Conservation (phyloP, 2,329 filamentous ascomycete species). For the Fonsecaea erecta region DNA sequence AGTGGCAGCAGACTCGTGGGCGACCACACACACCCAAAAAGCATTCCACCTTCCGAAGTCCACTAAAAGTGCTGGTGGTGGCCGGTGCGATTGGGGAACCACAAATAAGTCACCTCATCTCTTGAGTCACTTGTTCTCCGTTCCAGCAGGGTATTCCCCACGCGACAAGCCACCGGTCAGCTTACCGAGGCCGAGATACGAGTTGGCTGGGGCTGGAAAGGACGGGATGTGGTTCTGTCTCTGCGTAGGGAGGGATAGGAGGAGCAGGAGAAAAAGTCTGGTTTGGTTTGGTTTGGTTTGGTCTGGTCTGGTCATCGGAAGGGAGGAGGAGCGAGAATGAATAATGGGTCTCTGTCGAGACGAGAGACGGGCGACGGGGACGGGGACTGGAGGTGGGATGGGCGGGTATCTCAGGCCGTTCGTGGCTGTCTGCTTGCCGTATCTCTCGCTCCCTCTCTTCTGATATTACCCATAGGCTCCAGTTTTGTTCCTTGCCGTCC, state of each 20-base stretch:
- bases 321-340: background rate
- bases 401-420: background rate
- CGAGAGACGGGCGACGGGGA: background rate
- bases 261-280: background rate
- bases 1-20: background rate
- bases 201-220: background rate
- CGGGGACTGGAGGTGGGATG: background rate
- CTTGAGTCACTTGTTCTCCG: slow-evolving; percentile 4
- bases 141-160: slow-evolving; percentile 12
- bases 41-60: slow-evolving; percentile 14
- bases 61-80: slow-evolving; percentile 5
- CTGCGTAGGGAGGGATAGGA: background rate
- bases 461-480: background rate
- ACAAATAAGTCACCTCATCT: slow-evolving; percentile 3
- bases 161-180: slow-evolving; percentile 15
- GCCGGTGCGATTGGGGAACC: slow-evolving; percentile 16
- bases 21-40: background rate
- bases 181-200: slow-evolving; percentile 19
- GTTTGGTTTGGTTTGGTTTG: too few relatives aligned
- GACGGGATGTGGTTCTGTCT: slow-evolving; percentile 1
- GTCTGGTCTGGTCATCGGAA: background rate
- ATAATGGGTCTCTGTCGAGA: too few relatives aligned
- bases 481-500: background rate
- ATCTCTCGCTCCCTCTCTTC: background rate
- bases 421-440: background rate